These are phyloP conservation scores for Capsicum rhomboideum DNA, from an alignment of 257 asterid genomes.

Conservation along the genomic window DNA sequence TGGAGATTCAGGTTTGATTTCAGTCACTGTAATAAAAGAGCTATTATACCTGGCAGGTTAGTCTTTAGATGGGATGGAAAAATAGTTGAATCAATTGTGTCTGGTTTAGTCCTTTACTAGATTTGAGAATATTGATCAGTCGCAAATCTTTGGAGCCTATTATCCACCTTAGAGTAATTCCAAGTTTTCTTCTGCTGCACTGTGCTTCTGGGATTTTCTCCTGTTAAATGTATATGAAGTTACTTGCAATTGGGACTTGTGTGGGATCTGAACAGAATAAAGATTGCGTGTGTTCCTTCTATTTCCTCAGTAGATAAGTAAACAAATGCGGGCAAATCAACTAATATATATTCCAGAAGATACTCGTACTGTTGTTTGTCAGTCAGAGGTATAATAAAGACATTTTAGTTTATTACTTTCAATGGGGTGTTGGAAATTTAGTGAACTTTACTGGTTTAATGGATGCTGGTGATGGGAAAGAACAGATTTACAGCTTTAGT, in stretches of 20 bases:
- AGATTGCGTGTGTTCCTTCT: background rate
- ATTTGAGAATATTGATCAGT: background rate
- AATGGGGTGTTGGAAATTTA: background rate
- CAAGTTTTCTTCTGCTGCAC: background rate
- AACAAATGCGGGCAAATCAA: background rate
- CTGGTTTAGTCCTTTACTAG: background rate
- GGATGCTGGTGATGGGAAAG: background rate
- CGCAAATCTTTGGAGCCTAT: background rate
- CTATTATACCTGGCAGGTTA: background rate
- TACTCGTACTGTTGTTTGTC: background rate
- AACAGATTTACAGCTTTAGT: background rate
- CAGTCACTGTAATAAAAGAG: background rate
- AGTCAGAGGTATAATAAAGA: background rate
- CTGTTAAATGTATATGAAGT: background rate
- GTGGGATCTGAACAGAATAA: background rate
- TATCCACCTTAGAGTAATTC: background rate
- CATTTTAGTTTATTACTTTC: background rate
- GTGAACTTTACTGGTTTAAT: background rate
- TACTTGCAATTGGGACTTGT: background rate
- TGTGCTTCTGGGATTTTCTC: background rate
- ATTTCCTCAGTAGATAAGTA: background rate
- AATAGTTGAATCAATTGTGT: background rate
- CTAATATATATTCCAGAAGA: background rate
- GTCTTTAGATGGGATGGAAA: background rate
- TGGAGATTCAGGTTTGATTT: slow-evolving; percentile 62